Base-by-base conservation (phyloP, 768 basidiomycete genomes). In the Lactarius vividus region DNA sequence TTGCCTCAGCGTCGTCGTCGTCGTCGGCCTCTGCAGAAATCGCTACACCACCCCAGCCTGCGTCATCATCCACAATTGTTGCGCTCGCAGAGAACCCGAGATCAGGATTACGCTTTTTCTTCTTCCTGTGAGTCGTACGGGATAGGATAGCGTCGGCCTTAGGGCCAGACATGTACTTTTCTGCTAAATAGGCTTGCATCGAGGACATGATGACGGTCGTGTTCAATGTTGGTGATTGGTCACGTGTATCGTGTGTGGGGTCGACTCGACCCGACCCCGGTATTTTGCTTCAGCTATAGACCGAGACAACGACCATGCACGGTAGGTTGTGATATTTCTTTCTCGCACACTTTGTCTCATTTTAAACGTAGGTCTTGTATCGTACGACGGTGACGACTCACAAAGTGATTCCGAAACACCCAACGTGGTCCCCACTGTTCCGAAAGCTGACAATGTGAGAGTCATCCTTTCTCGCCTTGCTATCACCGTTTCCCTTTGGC, bases 131-230 rank as follows among this genome's bases (percentile, higher is more conserved):
- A 2, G 77, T 80, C 0, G 83, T 75, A 54, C 85, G 85, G 4
- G 94, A 81, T 9, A 98, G 82, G 68, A 98, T 98, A 7, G 94
- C 95, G 71, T 98, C 96, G 2, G 96, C 94, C 73, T 98, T 98
- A 0, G 93, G 87, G 1, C 96, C 96, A 6, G 94, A 88, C 95
- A 98, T 96, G 79, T 98, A 98, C 68, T 92, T 93, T 69, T 88
- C 84, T 0, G 93, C 93, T 20, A 96, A 83, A 75, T 96, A 96
- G 28, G 91, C 81, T 75, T 94, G 88, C 79, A 96, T 83, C 46
- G 69, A 72, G 59, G 65, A 60, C 59, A 62, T 65, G 57, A 55
- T 53, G 44, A 54, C 33, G 37, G 35, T 52, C 26, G 23, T 26
- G 46, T 46, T 46, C 10, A 20, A 26, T 10, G 49, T 13, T 4